Evolutionary conservation across 176 grass and related monocot species (phyloP).

Genomic region (Paspalum notatum): DNA sequence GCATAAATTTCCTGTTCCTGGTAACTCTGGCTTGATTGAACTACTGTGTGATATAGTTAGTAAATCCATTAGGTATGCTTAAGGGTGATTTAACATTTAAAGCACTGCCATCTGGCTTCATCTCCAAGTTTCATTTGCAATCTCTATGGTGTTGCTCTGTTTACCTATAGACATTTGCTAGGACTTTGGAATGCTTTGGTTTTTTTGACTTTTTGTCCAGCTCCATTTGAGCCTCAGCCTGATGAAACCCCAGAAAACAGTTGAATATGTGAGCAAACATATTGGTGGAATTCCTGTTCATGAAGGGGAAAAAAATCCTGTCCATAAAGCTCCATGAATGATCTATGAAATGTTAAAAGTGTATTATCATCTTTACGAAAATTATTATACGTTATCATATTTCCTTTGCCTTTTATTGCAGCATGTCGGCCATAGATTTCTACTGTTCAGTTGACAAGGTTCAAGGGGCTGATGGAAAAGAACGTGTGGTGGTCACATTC

Average conservation of each 20-base stretch:
- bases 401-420: slow-evolving; percentile 39
- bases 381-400: background rate
- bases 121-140: background rate
- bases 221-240: background rate
- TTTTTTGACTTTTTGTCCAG: background rate
- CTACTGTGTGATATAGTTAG: background rate
- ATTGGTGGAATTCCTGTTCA: background rate
- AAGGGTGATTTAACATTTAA: background rate
- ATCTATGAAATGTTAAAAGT: background rate
- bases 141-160: no score
- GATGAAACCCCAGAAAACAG: background rate
- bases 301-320: background rate
- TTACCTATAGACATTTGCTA: background rate
- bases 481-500: slow-evolving; percentile 83
- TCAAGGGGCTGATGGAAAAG: slow-evolving; percentile 79
- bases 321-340: background rate
- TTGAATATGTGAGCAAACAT: background rate
- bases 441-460: slow-evolving; percentile 94
- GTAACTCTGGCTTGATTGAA: background rate
- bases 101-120: background rate
- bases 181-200: background rate
- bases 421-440: slow-evolving; percentile 97
- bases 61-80: background rate
- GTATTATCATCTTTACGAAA: background rate
- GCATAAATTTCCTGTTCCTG: slow-evolving; percentile 25